Percentiles rank a stretch among this genome's conserved stretches.
phyloP scores from a whole-genome alignment of 768 basidiomycete species.

The Pseudohyphozyma bogoriensis region DNA sequence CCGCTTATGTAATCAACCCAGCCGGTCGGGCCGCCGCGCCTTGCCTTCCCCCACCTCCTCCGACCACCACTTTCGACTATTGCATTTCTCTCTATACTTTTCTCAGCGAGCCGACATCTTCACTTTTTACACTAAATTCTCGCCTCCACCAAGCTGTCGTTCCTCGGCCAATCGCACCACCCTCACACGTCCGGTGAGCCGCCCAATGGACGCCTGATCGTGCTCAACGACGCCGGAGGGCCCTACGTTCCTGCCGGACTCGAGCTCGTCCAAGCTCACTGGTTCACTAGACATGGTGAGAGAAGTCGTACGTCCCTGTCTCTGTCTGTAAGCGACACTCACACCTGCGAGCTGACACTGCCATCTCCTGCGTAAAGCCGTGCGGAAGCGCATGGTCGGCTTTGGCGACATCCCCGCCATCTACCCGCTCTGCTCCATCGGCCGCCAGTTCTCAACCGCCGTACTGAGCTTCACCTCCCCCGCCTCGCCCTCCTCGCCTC shows the following conservation, averaged over 20 bases:
- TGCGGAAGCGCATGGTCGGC: slow-evolving; percentile 15
- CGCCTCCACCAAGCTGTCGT: slow-evolving; percentile 3
- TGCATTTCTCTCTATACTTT: too few species aligned
- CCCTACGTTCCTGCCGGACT: slow-evolving; percentile 6
- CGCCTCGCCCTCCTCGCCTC: too few species aligned
- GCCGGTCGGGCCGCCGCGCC: too few species aligned
- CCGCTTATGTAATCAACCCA: too few species aligned
- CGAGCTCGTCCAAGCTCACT: slow-evolving; percentile 23
- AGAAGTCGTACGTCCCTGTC: neutral
- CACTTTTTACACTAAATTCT: too few species aligned
- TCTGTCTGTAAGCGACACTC: neutral
- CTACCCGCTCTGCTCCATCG: slow-evolving; percentile 15
- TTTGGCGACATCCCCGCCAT: slow-evolving; percentile 9
- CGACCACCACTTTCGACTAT: neutral
- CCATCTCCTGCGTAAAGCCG: neutral
- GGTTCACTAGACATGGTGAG: slow-evolving; percentile 23
- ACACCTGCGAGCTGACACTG: too few species aligned
- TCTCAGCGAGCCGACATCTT: too few species aligned
- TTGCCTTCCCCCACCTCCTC: too few species aligned
- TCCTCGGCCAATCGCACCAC: slow-evolving; percentile 18
- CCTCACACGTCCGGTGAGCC: slow-evolving; percentile 17
- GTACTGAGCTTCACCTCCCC: slow-evolving; percentile 8
- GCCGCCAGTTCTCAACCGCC: slow-evolving; percentile 14
- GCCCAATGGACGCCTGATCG: slow-evolving; percentile 5
- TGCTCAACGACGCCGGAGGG: neutral